Evolutionary conservation across 768 basidiomycete genomes (phyloP).

Genomic region (Tulasnella sp.): DNA sequence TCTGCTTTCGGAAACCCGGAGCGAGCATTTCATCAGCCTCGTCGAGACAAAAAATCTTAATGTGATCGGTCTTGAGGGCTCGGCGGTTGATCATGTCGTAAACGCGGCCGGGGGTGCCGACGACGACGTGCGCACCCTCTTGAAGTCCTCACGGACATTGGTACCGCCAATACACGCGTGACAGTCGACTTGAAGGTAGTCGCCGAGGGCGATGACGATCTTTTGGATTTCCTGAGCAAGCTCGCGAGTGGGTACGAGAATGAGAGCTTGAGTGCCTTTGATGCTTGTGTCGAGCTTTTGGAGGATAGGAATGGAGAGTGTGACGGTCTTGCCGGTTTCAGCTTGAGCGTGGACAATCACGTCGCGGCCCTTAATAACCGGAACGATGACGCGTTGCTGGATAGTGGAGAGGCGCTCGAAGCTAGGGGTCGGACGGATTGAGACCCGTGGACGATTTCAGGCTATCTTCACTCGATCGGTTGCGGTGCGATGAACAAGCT

Average conservation of each 20-base stretch:
- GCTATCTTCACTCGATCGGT: neutral
- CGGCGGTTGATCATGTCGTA: slow-evolving; percentile 97
- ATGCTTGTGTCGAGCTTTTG: slow-evolving; percentile 85
- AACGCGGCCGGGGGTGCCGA: slow-evolving; percentile 94
- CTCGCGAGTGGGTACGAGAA: slow-evolving; percentile 96
- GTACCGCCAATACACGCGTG: slow-evolving; percentile 98
- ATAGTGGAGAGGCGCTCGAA: slow-evolving; percentile 99
- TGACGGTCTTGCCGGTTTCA: slow-evolving; percentile 98
- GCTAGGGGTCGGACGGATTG: slow-evolving; percentile 45
- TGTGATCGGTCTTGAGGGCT: slow-evolving; percentile 76
- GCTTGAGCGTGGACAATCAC: slow-evolving; percentile 99
- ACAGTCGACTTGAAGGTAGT: slow-evolving; percentile 91
- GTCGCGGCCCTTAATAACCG: slow-evolving; percentile 97
- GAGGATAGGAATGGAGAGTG: slow-evolving; percentile 96
- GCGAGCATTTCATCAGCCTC: slow-evolving; percentile 99
- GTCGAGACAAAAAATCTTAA: slow-evolving; percentile 95
- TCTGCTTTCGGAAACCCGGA: slow-evolving; percentile 98
- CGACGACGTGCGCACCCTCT: slow-evolving; percentile 74
- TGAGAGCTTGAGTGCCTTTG: slow-evolving; percentile 92
- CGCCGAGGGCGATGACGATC: slow-evolving; percentile 89
- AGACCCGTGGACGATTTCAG: neutral
- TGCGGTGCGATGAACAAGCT: slow-evolving; percentile 34
- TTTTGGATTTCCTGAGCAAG: slow-evolving; percentile 97
- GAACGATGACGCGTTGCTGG: slow-evolving; percentile 98
- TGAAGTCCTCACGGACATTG: slow-evolving; percentile 96